Evolutionary conservation across 2,329 filamentous ascomycete species (phyloP), one percentile per base, ranked within the genome.

Genomic region (Rutstroemia sp.): DNA sequence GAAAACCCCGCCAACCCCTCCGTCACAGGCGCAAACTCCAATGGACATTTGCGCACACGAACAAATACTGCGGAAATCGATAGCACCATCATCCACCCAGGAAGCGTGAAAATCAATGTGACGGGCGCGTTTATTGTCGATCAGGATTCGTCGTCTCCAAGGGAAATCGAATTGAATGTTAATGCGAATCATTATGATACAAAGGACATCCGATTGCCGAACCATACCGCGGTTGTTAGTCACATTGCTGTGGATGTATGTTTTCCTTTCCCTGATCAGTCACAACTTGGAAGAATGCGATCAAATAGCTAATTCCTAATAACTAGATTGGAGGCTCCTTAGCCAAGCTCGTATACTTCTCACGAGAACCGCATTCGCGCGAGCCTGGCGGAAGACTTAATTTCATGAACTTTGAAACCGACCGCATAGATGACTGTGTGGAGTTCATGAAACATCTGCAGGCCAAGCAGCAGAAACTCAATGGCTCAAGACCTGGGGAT

Each of bases 291-390:
- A 6, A 3, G 1, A 14, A 5, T 12, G 14, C 18, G 12, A 30
- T 49, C 16, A 47, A 5, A 21, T 49, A 47, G 37, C 59, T 64
- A 45, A 61, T 54, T 19, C 18, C 18, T 21, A 16, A 37, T 25
- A 56, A 18, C 38, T 70, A 96, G 89, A 97, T 99, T 71, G 94
- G 94, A 62, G 94, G 94, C 63, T 95, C 92, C 16, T 79, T 99
- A 37, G 92, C 91, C 63, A 99, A 99, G 75, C 83, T 99, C 47
- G 94, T 99, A 59, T 99, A 96, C 76, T 97, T 97, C 70, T 94
- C 92, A 18, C 88, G 90, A 62, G 94, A 97, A 73, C 81, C 87
- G 44, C 81, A 87, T 69, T 88, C 87, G 12, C 82, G 79, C 27
- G 87, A 92, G 65, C 85, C 88, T 50, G 94, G 94, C 56, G 94